Conservation (phyloP, 164 flowering plant species). For the Saururus chinensis region DNA sequence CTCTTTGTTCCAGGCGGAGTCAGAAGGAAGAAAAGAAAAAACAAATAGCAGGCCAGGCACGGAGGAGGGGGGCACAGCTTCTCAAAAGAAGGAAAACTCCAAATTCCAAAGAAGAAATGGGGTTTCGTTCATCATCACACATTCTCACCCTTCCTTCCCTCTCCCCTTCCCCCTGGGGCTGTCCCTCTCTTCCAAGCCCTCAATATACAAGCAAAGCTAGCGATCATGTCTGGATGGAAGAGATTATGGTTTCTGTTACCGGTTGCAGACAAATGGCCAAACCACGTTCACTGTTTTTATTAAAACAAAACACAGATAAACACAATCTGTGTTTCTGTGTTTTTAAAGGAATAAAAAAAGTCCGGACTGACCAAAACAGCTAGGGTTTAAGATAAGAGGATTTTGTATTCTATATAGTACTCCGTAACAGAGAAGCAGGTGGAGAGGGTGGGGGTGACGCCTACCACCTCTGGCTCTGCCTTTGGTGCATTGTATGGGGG, state of each 20-base stretch:
- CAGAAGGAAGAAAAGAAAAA: slow-evolving; percentile 1
- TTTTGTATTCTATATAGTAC: too few relatives aligned
- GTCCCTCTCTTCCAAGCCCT: too few relatives aligned
- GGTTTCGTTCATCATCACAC: slow-evolving; percentile 6
- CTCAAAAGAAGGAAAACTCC: slow-evolving; percentile 30
- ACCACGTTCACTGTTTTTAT: too few relatives aligned
- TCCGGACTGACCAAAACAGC: slow-evolving; percentile 6
- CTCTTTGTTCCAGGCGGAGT: background rate
- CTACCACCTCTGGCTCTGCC: background rate
- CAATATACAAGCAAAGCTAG: too few relatives aligned
- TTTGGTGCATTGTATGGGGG: slow-evolving; percentile 12
- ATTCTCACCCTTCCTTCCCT: background rate
- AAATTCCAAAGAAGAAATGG: slow-evolving; percentile 18
- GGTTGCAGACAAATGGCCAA: too few relatives aligned
- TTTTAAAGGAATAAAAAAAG: slow-evolving; percentile 1
- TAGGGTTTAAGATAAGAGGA: too few relatives aligned
- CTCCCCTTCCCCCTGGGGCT: too few relatives aligned
- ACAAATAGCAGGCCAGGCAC: slow-evolving; percentile 12
- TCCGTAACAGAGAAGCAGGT: slow-evolving; percentile 5
- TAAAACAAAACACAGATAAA: too few relatives aligned
- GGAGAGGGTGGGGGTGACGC: background rate
- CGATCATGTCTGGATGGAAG: too few relatives aligned
- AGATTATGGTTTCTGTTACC: slow-evolving; percentile 23
- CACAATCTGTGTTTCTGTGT: slow-evolving; percentile 15
- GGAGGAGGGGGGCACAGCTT: slow-evolving; percentile 11